Evolutionary conservation across 2,329 filamentous ascomycete genomes (phyloP), one percentile per base, ranked within the genome.

Genomic region (Aspergillus costaricaensis): DNA sequence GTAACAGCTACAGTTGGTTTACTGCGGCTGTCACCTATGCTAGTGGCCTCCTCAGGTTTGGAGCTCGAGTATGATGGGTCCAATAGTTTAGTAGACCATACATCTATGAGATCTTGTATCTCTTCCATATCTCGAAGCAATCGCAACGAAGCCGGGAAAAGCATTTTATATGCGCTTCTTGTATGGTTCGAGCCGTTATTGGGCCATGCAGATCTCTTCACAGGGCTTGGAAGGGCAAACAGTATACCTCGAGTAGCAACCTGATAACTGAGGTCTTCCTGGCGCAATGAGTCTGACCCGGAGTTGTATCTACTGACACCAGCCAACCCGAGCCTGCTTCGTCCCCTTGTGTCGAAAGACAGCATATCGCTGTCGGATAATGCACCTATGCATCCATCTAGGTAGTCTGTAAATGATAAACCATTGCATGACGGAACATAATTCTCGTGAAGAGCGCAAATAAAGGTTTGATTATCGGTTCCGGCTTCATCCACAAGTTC

Each of bases 241-340:
- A 97, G 77, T 53, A 98, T 78, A 0, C 95, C 95, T 12, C 93
- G 87, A 0, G 96, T 91, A 4, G 92, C 92, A 17, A 94, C 88
- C 66, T 99, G 91, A 65, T 97, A 98, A 23, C 90, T 88, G 72
- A 99, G 93, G 72, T 99, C 95, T 64, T 97, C 92, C 75, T 98
- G 94, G 6, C 93, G 88, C 9, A 98, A 79, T 14, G 88, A 83
- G 62, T 97, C 94, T 56, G 73, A 58, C 3, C 70, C 66, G 14
- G 66, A 36, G 43, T 62, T 65, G 23, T 61, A 47, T 19, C 87
- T 86, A 19, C 85, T 85, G 0, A 83, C 81, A 73, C 88, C 82
- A 21, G 23, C 78, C 80, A 3, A 87, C 85, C 39, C 83, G 80
- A 0, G 69, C 30, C 67, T 66, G 21, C 70, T 70, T 27, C 66